Conservation (phyloP, 768 basidiomycete genomes). For the Porpolomopsis calyptriformis region DNA sequence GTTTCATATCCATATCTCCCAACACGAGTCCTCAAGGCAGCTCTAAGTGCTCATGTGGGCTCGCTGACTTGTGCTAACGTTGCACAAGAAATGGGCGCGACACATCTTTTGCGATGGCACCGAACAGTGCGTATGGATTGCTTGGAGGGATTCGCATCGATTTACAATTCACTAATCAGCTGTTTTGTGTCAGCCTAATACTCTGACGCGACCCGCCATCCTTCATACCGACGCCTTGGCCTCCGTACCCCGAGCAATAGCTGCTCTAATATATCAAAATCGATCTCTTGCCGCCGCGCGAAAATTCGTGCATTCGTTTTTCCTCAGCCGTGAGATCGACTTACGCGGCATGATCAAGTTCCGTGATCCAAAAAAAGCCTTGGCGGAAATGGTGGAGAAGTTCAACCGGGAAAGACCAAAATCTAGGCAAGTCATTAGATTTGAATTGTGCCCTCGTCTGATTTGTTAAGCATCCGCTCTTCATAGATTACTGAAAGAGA, state of each 20-base stretch:
- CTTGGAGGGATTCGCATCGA: not conserved
- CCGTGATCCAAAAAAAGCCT: constrained; percentile 67
- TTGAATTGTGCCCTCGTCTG: not conserved
- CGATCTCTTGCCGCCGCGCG: constrained; percentile 80
- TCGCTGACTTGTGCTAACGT: constrained; percentile 73
- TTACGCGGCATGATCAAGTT: constrained; percentile 72
- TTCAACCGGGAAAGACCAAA: constrained; percentile 55
- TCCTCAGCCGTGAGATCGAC: constrained; percentile 80
- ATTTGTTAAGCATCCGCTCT: not conserved
- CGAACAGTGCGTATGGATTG: constrained; percentile 43
- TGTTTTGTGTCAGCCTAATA: constrained; percentile 30
- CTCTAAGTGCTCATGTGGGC: constrained; percentile 87
- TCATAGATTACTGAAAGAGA: constrained; percentile 76
- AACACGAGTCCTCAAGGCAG: constrained; percentile 82
- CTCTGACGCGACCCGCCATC: constrained; percentile 37
- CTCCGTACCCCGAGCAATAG: constrained; percentile 75
- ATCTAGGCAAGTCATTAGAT: constrained; percentile 61
- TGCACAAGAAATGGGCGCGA: constrained; percentile 76
- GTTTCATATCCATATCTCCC: constrained; percentile 83
- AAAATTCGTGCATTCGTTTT: constrained; percentile 79
- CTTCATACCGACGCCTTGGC: constrained; percentile 83
- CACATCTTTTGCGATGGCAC: constrained; percentile 73
- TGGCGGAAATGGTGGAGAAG: constrained; percentile 62
- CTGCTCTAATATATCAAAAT: constrained; percentile 82
- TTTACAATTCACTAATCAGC: constrained; percentile 2